phyloP scores from a whole-genome alignment of 139 green algal species.

The Micractinium conductrix region DNA sequence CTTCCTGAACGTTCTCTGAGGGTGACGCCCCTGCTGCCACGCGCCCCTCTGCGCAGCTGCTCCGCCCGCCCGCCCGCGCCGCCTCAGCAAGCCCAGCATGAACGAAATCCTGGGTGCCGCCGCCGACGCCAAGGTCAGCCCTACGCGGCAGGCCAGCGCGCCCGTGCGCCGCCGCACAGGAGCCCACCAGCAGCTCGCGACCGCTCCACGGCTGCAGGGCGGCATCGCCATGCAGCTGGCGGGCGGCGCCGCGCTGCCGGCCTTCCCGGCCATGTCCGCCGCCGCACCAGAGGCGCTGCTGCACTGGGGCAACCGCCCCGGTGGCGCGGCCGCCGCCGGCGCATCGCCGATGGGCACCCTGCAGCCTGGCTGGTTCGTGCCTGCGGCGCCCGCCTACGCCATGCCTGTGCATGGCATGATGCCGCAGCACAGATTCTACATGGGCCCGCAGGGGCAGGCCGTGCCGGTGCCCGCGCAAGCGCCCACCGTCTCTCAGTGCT shows the following conservation, averaged over 20 bases:
- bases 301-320: background rate
- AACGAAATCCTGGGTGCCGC: background rate
- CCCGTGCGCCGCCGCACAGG: too few relatives aligned
- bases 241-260: background rate
- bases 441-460: too few relatives aligned
- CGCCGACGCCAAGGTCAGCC: background rate
- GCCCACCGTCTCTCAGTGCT: too few relatives aligned
- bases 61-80: background rate
- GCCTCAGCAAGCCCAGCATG: conserved; percentile 26
- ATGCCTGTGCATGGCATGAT: background rate
- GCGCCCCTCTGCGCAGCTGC: background rate
- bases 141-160: background rate
- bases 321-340: background rate
- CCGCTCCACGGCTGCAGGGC: background rate
- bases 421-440: too few relatives aligned
- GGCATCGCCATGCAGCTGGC: background rate
- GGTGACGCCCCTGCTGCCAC: background rate
- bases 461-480: too few relatives aligned
- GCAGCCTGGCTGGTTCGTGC: conserved; percentile 7
- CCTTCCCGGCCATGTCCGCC: background rate
- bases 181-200: background rate
- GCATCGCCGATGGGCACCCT: background rate
- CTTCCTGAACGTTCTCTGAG: background rate
- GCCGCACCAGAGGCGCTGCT: background rate
- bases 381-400: too few relatives aligned